These are phyloP conservation scores for Scedosporium boydii DNA, from an alignment of 2,329 filamentous ascomycete genomes.

Conservation along the genomic window DNA sequence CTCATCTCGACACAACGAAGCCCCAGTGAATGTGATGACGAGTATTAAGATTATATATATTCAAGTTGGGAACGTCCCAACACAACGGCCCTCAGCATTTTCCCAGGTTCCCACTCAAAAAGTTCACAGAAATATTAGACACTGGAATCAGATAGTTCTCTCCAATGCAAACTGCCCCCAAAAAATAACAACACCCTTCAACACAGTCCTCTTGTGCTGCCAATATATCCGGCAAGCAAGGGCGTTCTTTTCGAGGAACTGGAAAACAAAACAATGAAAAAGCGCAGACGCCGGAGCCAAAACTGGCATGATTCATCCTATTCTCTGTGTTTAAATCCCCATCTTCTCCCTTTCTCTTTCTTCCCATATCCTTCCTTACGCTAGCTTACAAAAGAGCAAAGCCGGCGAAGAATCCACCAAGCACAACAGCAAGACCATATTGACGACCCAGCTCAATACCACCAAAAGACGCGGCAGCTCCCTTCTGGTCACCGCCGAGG, in stretches of 20 bases:
- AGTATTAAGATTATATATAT: not conserved
- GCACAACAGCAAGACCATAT: conserved; percentile 27
- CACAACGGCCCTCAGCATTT: not conserved
- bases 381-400: conserved; percentile 28
- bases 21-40: not conserved
- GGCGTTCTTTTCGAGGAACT: not conserved
- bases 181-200: not conserved
- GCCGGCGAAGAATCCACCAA: conserved; percentile 28
- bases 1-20: not conserved
- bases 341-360: not conserved
- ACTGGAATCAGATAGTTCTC: not conserved
- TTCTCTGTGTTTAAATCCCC: not conserved
- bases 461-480: conserved; percentile 18
- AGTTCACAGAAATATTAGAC: not conserved
- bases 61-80: not conserved
- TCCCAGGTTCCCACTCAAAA: not conserved
- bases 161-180: not conserved
- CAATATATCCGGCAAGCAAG: not conserved
- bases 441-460: conserved; percentile 16
- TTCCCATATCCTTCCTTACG: not conserved
- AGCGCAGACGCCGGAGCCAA: not conserved
- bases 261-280: not conserved
- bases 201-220: not conserved
- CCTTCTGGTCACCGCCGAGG: conserved; percentile 1
- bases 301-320: not conserved